phyloP scores from a whole-genome alignment of 306 rosid species.

The Hippophae tibetana region DNA sequence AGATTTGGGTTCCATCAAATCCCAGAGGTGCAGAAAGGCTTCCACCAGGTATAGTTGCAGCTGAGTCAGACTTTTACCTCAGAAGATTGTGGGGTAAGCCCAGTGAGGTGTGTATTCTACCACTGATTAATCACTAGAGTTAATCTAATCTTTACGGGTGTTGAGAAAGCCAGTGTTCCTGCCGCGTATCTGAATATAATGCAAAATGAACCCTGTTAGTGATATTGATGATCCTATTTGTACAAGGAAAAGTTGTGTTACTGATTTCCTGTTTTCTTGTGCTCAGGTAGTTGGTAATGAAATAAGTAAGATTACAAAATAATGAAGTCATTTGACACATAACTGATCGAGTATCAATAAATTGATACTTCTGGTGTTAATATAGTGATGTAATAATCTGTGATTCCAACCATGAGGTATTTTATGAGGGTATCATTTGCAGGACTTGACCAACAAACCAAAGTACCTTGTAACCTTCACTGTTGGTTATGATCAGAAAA shows the following conservation, averaged over 20 bases:
- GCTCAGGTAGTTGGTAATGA: too few relatives aligned
- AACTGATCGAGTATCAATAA: too few relatives aligned
- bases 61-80: conserved; percentile 72
- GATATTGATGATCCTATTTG: background rate
- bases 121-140: background rate
- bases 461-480: conserved; percentile 96
- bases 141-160: background rate
- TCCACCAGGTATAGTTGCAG: conserved; percentile 70
- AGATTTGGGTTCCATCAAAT: conserved; percentile 94
- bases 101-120: conserved; percentile 57
- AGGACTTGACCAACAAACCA: conserved; percentile 77
- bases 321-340: too few relatives aligned
- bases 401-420: conserved; percentile 28
- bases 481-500: conserved; percentile 68
- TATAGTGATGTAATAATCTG: background rate
- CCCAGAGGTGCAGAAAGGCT: conserved; percentile 93
- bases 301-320: too few relatives aligned
- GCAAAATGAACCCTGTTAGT: background rate
- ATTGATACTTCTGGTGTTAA: too few relatives aligned
- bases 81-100: conserved; percentile 97
- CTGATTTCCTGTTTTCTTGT: too few relatives aligned
- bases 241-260: too few relatives aligned
- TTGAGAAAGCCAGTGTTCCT: background rate
- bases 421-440: conserved; percentile 36
- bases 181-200: background rate